Conservation (phyloP, 2,329 filamentous ascomycete species). For the Grosmannia huntii region DNA sequence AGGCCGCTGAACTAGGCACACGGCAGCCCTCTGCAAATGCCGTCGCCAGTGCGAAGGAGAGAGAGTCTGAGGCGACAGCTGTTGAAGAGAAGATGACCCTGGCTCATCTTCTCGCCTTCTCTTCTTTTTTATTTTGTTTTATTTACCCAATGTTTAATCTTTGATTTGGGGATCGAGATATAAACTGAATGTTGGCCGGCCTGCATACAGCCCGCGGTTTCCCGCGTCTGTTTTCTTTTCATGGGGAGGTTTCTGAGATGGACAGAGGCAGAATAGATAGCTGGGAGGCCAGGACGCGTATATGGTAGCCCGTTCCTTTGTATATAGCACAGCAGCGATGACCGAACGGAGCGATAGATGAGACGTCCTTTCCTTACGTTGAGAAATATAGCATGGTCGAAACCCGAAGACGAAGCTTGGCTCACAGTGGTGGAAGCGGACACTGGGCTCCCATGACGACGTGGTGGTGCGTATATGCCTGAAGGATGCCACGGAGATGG, state of each 20-base stretch:
- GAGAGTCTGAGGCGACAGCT: slow-evolving; percentile 7
- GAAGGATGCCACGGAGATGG: slow-evolving; percentile 69
- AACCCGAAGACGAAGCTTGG: background rate
- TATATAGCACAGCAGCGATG: background rate
- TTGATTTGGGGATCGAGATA: background rate
- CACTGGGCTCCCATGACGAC: slow-evolving; percentile 41
- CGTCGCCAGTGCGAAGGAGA: background rate
- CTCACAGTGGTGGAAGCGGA: slow-evolving; percentile 7
- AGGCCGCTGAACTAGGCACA: slow-evolving; percentile 9
- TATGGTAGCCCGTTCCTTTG: background rate
- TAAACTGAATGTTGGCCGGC: background rate
- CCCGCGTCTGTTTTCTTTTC: background rate
- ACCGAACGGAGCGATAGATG: background rate
- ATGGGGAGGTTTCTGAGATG: background rate
- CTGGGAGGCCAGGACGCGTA: background rate
- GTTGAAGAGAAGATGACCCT: background rate
- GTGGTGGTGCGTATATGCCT: slow-evolving; percentile 80
- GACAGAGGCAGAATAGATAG: background rate
- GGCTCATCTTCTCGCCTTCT: background rate
- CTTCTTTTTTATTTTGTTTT: background rate
- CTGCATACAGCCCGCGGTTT: background rate
- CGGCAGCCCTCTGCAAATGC: background rate
- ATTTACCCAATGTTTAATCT: background rate
- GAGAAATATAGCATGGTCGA: background rate
- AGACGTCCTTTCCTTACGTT: background rate